Base-by-base conservation (phyloP, 1,139 yeast species). In the Pneumocystis wakefieldiae region DNA sequence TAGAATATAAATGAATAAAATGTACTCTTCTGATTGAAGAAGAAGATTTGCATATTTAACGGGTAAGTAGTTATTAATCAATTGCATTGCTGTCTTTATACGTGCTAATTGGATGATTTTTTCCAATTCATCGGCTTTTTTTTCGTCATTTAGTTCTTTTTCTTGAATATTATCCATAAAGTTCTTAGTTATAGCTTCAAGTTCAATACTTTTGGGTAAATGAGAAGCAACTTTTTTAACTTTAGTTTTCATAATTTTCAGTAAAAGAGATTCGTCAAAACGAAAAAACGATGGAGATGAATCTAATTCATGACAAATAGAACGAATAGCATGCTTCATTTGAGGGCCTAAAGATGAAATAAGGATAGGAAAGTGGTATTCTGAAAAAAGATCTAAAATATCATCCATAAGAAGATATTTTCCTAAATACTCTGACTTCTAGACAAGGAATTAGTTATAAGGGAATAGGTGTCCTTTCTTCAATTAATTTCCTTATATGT, bases 21-120 rank as follows among this genome's bases (percentile, higher is more conserved):
- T 48, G n/a, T 48, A 48, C 55, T 48, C 55, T 48, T 48, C 55
- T 48, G 55, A 48, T 24, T 48, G 55, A 48, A 48, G 32, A 48
- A 48, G 55, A 48, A 48, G 55, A 24, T 48, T 24, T 48, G 19
- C 55, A 24, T 48, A 48, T 48, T 48, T 48, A 19, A 14, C 10
- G 28, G 55, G 55, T 48, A 48, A 48, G 12, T 48, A 48, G n/a
- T 29, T 48, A 48, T 48, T 48, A 48, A 48, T 48, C 3, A 48
- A 48, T 24, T 48, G 55, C 15, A 48, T 48, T 48, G 55, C 55
- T 48, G 55, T 24, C n/a, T 24, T 48, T 24, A 48, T 24, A 24
- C 55, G 55, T 24, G 55, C 55, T 24, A 48, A 48, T 48, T 48
- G 32, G 55, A 48, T 48, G 14, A 48, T 48, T 10, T 48, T 48